phyloP scores from a whole-genome alignment of 495 filamentous ascomycete genomes.

The Trichoderma gamsii region DNA sequence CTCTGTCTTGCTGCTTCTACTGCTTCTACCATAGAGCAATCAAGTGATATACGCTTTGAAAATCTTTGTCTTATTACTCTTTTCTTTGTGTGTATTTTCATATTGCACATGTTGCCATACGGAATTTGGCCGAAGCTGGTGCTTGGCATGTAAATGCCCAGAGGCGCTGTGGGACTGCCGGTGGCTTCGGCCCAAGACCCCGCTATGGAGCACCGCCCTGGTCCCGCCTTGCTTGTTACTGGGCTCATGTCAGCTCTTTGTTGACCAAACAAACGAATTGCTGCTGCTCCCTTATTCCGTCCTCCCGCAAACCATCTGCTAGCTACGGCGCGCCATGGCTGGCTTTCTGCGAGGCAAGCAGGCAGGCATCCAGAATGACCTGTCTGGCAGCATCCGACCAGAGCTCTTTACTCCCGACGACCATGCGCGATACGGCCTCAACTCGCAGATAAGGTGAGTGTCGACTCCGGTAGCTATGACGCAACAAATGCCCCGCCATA shows the following conservation, averaged over 20 bases:
- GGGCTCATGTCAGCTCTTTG: not conserved
- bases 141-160: too few relatives aligned
- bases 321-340: conserved; percentile 49
- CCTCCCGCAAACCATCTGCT: not conserved
- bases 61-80: too few relatives aligned
- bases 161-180: too few relatives aligned
- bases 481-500: not conserved
- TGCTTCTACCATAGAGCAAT: too few relatives aligned
- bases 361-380: conserved; percentile 81
- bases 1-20: too few relatives aligned
- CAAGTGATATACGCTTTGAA: too few relatives aligned
- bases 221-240: too few relatives aligned
- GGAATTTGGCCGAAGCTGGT: too few relatives aligned
- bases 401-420: conserved; percentile 78
- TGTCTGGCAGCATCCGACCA: conserved; percentile 70
- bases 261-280: not conserved
- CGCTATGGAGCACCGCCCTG: too few relatives aligned
- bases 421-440: conserved; percentile 76
- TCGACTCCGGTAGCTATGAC: not conserved
- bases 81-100: too few relatives aligned
- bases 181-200: too few relatives aligned
- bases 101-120: too few relatives aligned
- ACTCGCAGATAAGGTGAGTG: conserved; percentile 67
- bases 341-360: conserved; percentile 88
- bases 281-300: not conserved